These are phyloP conservation scores for Berkeleyomyces rouxiae DNA, from an alignment of 2,329 filamentous ascomycete genomes.

Conservation along the genomic window DNA sequence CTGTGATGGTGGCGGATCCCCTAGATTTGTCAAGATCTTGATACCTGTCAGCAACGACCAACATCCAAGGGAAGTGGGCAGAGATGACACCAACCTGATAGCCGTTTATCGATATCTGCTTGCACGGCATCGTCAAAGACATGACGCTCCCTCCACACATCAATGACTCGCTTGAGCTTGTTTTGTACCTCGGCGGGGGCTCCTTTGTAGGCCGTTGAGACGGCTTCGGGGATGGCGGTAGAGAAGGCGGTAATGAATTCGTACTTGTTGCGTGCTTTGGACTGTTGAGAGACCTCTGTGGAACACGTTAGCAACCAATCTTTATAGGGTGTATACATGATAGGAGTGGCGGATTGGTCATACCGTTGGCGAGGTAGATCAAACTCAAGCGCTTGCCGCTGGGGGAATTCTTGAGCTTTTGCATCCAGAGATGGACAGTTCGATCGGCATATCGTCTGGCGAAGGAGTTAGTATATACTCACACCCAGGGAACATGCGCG, in stretches of 20 bases:
- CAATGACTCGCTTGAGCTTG: constrained; percentile 75
- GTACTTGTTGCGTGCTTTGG: constrained; percentile 77
- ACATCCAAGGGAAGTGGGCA: background rate
- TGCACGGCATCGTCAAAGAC: constrained; percentile 77
- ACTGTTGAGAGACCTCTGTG: constrained; percentile 86
- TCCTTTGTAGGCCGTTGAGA: constrained; percentile 77
- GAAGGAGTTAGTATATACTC: background rate
- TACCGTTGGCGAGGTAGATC: constrained; percentile 90
- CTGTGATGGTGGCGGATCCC: constrained; percentile 31
- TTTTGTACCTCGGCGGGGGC: constrained; percentile 70
- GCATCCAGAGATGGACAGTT: constrained; percentile 82
- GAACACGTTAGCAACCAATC: background rate
- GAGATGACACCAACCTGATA: constrained; percentile 47
- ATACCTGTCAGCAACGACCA: constrained; percentile 14
- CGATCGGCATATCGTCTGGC: constrained; percentile 75
- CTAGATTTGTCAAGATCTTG: constrained; percentile 47
- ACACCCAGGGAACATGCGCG: background rate
- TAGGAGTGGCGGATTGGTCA: constrained; percentile 17
- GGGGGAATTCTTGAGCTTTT: constrained; percentile 72
- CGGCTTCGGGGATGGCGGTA: constrained; percentile 82
- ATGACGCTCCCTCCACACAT: constrained; percentile 76
- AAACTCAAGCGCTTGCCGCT: constrained; percentile 76
- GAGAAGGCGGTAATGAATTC: constrained; percentile 89
- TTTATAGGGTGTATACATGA: background rate
- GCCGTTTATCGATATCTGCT: constrained; percentile 58